A percentile compares a stretch with the other conserved stretches of the same genome.
phyloP scores from a whole-genome alignment of 441 rosid genomes.

The Syzygium syzygioides region DNA sequence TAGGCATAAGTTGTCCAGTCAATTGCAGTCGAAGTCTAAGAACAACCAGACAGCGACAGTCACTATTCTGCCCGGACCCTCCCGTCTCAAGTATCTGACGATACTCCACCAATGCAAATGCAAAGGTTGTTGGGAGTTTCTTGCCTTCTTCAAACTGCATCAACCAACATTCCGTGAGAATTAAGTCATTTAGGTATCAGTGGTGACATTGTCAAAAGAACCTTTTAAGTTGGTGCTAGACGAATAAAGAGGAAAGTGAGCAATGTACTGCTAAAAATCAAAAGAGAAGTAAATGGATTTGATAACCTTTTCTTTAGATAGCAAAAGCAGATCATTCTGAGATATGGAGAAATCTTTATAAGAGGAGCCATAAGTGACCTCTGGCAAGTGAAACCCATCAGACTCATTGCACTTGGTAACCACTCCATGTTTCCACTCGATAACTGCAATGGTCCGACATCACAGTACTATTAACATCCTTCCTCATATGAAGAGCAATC shows the following conservation, averaged over 20 bases:
- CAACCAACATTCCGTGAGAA: conserved; percentile 2
- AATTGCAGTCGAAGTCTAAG: conserved; percentile 86
- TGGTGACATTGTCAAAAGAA: background rate
- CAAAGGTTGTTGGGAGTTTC: conserved; percentile 62
- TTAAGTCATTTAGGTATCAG: background rate
- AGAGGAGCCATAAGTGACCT: conserved; percentile 49
- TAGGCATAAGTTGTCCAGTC: conserved; percentile 51
- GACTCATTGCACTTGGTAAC: conserved; percentile 67
- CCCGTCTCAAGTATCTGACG: conserved; percentile 26
- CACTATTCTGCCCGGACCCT: background rate
- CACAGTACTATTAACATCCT: background rate
- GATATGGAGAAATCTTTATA: conserved; percentile 39
- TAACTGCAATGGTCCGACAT: conserved; percentile 30
- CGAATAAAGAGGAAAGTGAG: background rate
- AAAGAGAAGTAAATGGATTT: background rate
- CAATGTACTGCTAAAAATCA: background rate
- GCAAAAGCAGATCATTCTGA: conserved; percentile 78
- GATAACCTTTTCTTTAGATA: conserved; percentile 72
- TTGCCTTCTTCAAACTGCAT: conserved; percentile 55
- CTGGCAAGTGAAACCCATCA: conserved; percentile 56
- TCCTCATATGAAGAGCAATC: background rate
- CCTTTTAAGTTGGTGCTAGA: background rate
- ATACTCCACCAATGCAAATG: conserved; percentile 90
- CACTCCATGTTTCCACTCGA: conserved; percentile 55
- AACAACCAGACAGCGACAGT: conserved; percentile 9